A percentile compares a stretch with the other conserved stretches of the same genome.
These are phyloP conservation scores for Carex myosuroides DNA, from an alignment of 176 grass and related monocot species.

Conservation along the genomic window DNA sequence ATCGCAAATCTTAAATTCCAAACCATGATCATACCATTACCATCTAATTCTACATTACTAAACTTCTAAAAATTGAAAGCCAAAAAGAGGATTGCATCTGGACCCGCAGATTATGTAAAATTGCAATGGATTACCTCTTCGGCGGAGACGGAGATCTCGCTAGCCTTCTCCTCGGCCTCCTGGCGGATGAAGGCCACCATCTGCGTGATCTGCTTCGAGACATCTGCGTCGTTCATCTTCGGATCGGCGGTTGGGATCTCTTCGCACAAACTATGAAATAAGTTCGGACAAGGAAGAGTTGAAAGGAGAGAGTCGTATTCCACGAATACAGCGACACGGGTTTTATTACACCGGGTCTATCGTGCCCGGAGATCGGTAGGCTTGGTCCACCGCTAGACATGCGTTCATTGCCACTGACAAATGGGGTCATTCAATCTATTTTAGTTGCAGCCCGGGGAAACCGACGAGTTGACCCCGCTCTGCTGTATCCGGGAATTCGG, in stretches of 20 bases:
- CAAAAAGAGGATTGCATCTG: not conserved
- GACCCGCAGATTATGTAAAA: not conserved
- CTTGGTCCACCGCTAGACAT: not conserved
- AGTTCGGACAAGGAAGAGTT: slow-evolving; percentile 14
- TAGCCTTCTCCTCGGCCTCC: slow-evolving; percentile 64
- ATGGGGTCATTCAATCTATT: not conserved
- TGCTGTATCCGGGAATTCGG: not conserved
- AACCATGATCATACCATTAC: not conserved
- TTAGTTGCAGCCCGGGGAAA: not conserved
- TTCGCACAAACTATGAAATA: not conserved
- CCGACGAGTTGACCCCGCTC: not conserved
- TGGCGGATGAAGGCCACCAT: slow-evolving; percentile 63
- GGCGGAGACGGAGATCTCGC: slow-evolving; percentile 62
- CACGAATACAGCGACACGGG: not conserved
- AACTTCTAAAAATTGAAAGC: not conserved
- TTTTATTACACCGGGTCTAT: not conserved
- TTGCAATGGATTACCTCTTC: slow-evolving; percentile 38
- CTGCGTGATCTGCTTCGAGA: slow-evolving; percentile 51
- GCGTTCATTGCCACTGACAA: not conserved
- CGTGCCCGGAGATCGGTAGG: not conserved
- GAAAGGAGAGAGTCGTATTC: not conserved
- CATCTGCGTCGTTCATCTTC: slow-evolving; percentile 46
- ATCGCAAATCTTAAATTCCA: not conserved
- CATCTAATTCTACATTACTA: not conserved
- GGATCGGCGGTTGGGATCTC: not conserved